phyloP scores from a whole-genome alignment of 345 rosid species.

The Lepidium sativum region DNA sequence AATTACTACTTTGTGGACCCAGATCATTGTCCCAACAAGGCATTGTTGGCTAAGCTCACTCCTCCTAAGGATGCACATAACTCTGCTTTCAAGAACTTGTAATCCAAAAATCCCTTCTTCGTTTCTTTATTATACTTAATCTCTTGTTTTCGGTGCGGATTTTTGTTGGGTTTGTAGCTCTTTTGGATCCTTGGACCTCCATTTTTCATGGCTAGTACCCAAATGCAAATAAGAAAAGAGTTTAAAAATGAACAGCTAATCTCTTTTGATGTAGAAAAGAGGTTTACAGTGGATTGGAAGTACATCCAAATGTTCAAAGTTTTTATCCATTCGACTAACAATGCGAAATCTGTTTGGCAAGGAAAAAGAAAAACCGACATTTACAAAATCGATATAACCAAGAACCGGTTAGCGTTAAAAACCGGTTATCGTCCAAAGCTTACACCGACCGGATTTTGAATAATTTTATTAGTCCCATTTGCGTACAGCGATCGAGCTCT shows the following conservation, averaged over 20 bases:
- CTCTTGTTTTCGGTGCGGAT: background rate
- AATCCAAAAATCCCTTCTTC: background rate
- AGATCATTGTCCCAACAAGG: slow-evolving; percentile 88
- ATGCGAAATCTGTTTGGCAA: background rate
- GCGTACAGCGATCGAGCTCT: background rate
- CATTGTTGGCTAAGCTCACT: slow-evolving; percentile 69
- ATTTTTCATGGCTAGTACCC: background rate
- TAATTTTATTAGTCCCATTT: background rate
- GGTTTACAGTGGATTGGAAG: background rate
- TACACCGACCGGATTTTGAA: background rate
- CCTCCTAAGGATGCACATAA: slow-evolving; percentile 56
- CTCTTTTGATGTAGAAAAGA: background rate
- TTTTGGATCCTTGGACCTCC: slow-evolving; percentile 1
- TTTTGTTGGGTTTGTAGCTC: slow-evolving; percentile 13
- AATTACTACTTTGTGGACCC: slow-evolving; percentile 62
- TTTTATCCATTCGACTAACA: no score
- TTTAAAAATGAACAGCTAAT: background rate
- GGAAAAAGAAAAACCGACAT: background rate
- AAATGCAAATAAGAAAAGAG: slow-evolving; percentile 18
- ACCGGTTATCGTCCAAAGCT: background rate
- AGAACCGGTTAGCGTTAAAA: slow-evolving; percentile 2
- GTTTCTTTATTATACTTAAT: background rate
- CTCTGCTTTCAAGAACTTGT: slow-evolving; percentile 85
- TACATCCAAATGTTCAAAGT: no score
- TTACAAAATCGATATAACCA: background rate